Evolutionary conservation across 345 rosid genomes (phyloP), one percentile per base, ranked within the genome.

Genomic region (Gossypium mustelinum): DNA sequence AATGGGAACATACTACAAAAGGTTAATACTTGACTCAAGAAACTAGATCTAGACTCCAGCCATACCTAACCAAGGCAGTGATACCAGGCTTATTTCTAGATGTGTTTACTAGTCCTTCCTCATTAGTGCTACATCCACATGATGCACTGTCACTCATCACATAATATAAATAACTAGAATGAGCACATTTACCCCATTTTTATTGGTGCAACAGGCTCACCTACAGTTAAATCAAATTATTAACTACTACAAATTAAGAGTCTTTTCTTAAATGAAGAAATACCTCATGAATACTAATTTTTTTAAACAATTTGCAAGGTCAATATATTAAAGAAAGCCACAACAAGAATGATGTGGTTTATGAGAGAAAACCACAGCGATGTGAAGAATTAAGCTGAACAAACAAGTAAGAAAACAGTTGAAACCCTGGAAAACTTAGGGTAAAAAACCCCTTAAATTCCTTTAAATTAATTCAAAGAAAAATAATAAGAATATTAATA

Each of bases 101-200:
- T 8, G 13, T 7, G 13, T 68, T 68, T 25, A 68, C 72, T 16
- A 68, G 34, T 25, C 44, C 56, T 68, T 66, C 43, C 20, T 25
- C 7, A 48, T 48, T 25, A 50, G 8, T 48, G 22, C 25, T 68
- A 50, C 13, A 48, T 48, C 43, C n/a, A 48, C 58, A 50, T 48
- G 3, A 34, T 16, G 18, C 72, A 24, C 27, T 67, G 20, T 67
- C 20, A 47, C 18, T 47, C 9, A 51, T 27, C 5, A 67, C 55
- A 11, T 7, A 7, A 45, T 6, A 45, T 22, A 48, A 48, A 68
- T 24, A 68, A 68, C 22, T 68, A 24, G 16, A 68, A 48, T 25
- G 22, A 20, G 58, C 12, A 68, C 57, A 68, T 24, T 68, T 47
- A 50, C n/a, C 72, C 72, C 57, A 68, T 25, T 48, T 68, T 6